These are phyloP conservation scores for Termitomyces sp. DNA, from an alignment of 768 basidiomycete species.

Conservation along the genomic window DNA sequence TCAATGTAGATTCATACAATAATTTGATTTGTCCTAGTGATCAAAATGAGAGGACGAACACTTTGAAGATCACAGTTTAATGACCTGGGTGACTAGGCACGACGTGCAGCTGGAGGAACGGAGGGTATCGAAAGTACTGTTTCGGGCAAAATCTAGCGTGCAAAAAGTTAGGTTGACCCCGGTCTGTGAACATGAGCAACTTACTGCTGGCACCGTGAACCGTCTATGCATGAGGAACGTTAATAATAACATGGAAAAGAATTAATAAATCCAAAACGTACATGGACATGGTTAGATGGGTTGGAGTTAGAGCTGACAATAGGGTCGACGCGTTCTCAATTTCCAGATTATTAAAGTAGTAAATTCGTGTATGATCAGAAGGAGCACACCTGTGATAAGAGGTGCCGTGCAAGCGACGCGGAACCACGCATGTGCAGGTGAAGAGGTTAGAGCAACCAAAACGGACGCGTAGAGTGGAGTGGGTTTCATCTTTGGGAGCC, in stretches of 20 bases:
- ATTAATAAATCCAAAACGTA: slow-evolving; percentile 14
- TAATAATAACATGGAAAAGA: background rate
- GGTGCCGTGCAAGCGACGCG: slow-evolving; percentile 34
- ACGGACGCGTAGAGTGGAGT: slow-evolving; percentile 8
- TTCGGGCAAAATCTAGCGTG: slow-evolving; percentile 25
- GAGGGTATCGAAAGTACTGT: slow-evolving; percentile 27
- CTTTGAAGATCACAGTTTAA: background rate
- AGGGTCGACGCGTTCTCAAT: slow-evolving; percentile 32
- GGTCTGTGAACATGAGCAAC: background rate
- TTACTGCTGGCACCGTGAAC: slow-evolving; percentile 33
- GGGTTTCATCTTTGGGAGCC: slow-evolving; percentile 7
- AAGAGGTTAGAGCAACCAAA: slow-evolving; percentile 12
- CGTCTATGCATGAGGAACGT: slow-evolving; percentile 18
- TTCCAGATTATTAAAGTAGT: background rate
- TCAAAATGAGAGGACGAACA: background rate
- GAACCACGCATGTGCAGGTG: slow-evolving; percentile 30
- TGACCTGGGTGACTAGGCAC: slow-evolving; percentile 29
- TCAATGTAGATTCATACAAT: slow-evolving; percentile 21
- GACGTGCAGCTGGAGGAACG: slow-evolving; percentile 32
- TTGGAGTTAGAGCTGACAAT: slow-evolving; percentile 26
- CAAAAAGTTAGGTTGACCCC: background rate
- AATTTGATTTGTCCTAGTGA: slow-evolving; percentile 31
- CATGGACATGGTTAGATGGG: slow-evolving; percentile 36
- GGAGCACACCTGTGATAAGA: slow-evolving; percentile 31
- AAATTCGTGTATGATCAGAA: background rate